These are phyloP conservation scores for Gossypium herbaceum DNA, from an alignment of 345 rosid genomes.

Conservation along the genomic window DNA sequence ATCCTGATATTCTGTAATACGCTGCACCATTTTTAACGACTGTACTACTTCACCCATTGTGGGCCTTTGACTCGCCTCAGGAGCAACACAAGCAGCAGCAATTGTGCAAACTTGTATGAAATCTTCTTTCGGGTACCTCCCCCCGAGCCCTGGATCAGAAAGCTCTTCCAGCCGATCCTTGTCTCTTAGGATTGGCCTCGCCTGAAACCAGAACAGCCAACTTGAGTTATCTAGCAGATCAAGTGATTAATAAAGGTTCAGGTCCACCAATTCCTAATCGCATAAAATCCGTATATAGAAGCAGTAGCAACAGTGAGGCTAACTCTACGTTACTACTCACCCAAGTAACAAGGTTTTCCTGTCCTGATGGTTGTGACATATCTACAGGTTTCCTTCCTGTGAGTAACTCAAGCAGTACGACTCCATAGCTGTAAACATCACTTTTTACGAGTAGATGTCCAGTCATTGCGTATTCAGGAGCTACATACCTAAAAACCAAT, in stretches of 20 bases:
- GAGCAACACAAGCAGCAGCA: slow-evolving; percentile 97
- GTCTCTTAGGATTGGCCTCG: slow-evolving; percentile 94
- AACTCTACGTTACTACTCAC: slow-evolving; percentile 30
- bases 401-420: slow-evolving; percentile 88
- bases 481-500: slow-evolving; percentile 70
- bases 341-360: slow-evolving; percentile 97
- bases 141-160: slow-evolving; percentile 72
- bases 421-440: slow-evolving; percentile 98
- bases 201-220: slow-evolving; percentile 43
- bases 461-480: slow-evolving; percentile 99
- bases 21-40: slow-evolving; percentile 98
- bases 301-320: slow-evolving; percentile 8
- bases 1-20: slow-evolving; percentile 73
- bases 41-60: slow-evolving; percentile 99
- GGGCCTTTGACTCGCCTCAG: slow-evolving; percentile 92
- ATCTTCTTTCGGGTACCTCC: slow-evolving; percentile 88
- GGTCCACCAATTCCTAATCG: neutral
- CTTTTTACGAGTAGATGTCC: slow-evolving; percentile 97
- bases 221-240: neutral
- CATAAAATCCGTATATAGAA: neutral
- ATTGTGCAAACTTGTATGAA: slow-evolving; percentile 88
- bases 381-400: slow-evolving; percentile 96
- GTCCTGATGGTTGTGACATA: slow-evolving; percentile 97
- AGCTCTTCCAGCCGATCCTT: slow-evolving; percentile 89
- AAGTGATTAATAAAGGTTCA: slow-evolving; percentile 1